Evolutionary conservation across 192 early-diverging fungal genomes (phyloP).

Genomic region (Martensiomyces pterosporus): DNA sequence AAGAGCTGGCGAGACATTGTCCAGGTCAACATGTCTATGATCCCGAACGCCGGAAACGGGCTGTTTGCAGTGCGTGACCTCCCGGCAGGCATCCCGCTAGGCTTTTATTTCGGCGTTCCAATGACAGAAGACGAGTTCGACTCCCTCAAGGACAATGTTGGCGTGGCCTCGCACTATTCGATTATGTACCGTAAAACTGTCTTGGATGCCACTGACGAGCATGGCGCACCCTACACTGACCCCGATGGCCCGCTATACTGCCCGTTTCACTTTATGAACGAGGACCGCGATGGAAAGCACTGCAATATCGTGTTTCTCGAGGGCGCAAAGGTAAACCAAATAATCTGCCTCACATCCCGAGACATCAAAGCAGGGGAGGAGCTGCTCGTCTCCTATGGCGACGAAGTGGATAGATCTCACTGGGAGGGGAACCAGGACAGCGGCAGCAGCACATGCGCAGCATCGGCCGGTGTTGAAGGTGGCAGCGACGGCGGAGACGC

Average conservation of each 20-base stretch:
- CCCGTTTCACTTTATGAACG: slow-evolving; percentile 94
- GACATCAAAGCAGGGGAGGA: slow-evolving; percentile 74
- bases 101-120: slow-evolving; percentile 94
- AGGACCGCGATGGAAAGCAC: slow-evolving; percentile 49
- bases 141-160: slow-evolving; percentile 74
- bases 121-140: slow-evolving; percentile 97
- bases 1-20: slow-evolving; percentile 58
- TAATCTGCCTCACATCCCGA: slow-evolving; percentile 72
- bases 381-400: slow-evolving; percentile 82
- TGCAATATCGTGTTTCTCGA: slow-evolving; percentile 69
- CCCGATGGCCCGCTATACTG: slow-evolving; percentile 60
- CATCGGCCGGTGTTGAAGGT: no score
- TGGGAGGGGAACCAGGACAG: no score
- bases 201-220: slow-evolving; percentile 82
- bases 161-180: slow-evolving; percentile 77
- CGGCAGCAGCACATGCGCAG: no score
- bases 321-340: slow-evolving; percentile 79
- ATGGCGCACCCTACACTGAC: slow-evolving; percentile 71
- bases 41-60: slow-evolving; percentile 70
- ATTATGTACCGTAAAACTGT: slow-evolving; percentile 90
- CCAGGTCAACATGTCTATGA: slow-evolving; percentile 55
- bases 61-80: slow-evolving; percentile 69
- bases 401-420: slow-evolving; percentile 71
- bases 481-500: no score
- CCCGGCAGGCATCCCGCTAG: slow-evolving; percentile 69